phyloP scores from a whole-genome alignment of 257 asterid genomes.

The Solanum paucissectum region DNA sequence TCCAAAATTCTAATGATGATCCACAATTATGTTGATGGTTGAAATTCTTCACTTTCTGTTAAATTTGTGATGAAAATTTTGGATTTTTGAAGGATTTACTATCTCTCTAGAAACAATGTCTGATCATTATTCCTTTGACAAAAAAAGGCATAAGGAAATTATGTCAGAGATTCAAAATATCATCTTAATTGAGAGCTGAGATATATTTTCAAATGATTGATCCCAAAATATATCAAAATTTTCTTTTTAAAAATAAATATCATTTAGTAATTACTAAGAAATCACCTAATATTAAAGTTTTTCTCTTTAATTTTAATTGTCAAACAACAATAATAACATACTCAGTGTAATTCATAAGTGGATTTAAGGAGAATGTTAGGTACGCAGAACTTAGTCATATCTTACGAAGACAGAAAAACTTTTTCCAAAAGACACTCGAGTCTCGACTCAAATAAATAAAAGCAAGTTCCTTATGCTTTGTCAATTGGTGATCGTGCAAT shows the following conservation, averaged over 20 bases:
- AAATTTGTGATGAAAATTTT: neutral
- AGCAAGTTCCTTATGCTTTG: neutral
- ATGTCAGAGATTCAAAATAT: neutral
- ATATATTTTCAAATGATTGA: neutral
- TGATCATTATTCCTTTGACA: neutral
- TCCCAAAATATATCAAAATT: neutral
- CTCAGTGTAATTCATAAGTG: neutral
- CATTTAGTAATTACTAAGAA: neutral
- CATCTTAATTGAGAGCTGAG: neutral
- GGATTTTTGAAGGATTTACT: neutral
- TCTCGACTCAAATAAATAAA: neutral
- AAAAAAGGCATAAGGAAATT: neutral
- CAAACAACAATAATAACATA: neutral
- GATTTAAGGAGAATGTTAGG: neutral
- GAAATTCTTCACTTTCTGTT: neutral
- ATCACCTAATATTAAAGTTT: neutral
- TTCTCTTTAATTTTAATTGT: neutral
- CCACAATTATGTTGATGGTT: neutral
- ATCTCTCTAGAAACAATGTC: neutral
- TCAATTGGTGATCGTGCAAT: neutral
- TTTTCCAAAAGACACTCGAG: neutral
- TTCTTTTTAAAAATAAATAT: too few relatives aligned
- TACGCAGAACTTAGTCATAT: neutral
- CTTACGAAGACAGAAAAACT: neutral
- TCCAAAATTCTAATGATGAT: neutral